These are phyloP conservation scores for Cryptococcus hybrid DNA, from an alignment of 1,284 basidiomycete genomes.

Conservation along the genomic window DNA sequence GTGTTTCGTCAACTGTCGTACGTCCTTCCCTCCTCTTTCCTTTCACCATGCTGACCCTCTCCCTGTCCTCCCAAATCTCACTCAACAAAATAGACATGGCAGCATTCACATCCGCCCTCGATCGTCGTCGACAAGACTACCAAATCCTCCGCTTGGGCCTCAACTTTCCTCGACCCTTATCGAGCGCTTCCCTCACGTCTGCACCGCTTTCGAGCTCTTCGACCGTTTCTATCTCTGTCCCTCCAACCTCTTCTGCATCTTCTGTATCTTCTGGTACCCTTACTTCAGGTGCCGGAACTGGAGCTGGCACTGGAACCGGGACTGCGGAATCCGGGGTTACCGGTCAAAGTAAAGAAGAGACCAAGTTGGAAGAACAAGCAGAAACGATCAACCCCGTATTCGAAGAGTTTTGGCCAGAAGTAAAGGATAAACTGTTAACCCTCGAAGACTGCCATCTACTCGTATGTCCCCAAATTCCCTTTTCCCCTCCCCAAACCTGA, in stretches of 20 bases:
- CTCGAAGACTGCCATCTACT: slow-evolving; percentile 35
- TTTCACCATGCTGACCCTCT: slow-evolving; percentile 11
- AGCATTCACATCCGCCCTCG: slow-evolving; percentile 57
- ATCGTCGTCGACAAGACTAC: slow-evolving; percentile 44
- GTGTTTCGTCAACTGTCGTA: slow-evolving; percentile 40
- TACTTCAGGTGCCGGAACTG: no score
- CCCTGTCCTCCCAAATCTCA: slow-evolving; percentile 26
- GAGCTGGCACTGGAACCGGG: no score
- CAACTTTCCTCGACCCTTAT: slow-evolving; percentile 21
- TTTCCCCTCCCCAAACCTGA: no score
- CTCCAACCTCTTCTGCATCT: no score
- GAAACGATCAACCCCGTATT: slow-evolving; percentile 22
- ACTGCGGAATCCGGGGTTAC: neutral
- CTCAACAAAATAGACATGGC: slow-evolving; percentile 51
- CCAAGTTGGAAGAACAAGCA: neutral
- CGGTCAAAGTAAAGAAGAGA: neutral
- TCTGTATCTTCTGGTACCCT: no score
- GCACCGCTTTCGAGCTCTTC: neutral
- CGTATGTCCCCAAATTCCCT: slow-evolving; percentile 12
- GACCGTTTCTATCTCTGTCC: no score
- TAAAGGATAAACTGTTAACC: slow-evolving; percentile 12
- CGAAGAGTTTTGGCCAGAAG: slow-evolving; percentile 33
- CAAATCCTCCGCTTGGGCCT: slow-evolving; percentile 22
- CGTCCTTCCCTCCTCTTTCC: slow-evolving; percentile 16
- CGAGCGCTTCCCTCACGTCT: no score